Evolutionary conservation across 257 asterid species (phyloP).

Genomic region (Verbena officinalis): DNA sequence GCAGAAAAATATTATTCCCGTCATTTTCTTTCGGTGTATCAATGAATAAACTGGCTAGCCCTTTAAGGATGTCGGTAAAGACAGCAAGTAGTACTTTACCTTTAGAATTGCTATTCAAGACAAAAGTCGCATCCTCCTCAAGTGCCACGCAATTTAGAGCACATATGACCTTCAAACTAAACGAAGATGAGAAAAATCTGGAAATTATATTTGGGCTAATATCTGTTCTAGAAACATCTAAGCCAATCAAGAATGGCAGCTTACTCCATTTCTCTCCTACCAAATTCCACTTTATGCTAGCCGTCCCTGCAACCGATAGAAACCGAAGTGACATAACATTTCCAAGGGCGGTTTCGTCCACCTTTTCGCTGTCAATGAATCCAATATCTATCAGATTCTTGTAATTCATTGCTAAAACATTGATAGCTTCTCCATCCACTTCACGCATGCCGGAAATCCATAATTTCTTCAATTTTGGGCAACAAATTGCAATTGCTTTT

Average conservation of each 20-base stretch:
- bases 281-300: slow-evolving; percentile 53
- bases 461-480: slow-evolving; percentile 55
- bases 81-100: slow-evolving; percentile 66
- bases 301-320: slow-evolving; percentile 73
- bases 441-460: slow-evolving; percentile 63
- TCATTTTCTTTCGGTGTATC: slow-evolving; percentile 41
- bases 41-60: slow-evolving; percentile 48
- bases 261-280: slow-evolving; percentile 54
- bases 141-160: slow-evolving; percentile 60
- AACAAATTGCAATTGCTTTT: slow-evolving; percentile 58
- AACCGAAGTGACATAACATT: slow-evolving; percentile 53
- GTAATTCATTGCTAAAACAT: slow-evolving; percentile 60
- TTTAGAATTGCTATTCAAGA: slow-evolving; percentile 47
- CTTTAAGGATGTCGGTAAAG: slow-evolving; percentile 57
- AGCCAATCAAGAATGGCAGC: slow-evolving; percentile 53
- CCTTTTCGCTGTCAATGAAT: slow-evolving; percentile 54
- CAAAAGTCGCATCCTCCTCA: slow-evolving; percentile 50
- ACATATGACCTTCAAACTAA: slow-evolving; percentile 57
- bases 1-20: slow-evolving; percentile 42
- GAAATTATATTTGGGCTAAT: slow-evolving; percentile 44
- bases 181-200: slow-evolving; percentile 49
- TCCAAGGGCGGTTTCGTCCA: slow-evolving; percentile 59
- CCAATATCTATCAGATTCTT: slow-evolving; percentile 54
- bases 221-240: slow-evolving; percentile 75
- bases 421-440: slow-evolving; percentile 61